Conservation (phyloP, 306 rosid genomes). For the Vigna radiata region DNA sequence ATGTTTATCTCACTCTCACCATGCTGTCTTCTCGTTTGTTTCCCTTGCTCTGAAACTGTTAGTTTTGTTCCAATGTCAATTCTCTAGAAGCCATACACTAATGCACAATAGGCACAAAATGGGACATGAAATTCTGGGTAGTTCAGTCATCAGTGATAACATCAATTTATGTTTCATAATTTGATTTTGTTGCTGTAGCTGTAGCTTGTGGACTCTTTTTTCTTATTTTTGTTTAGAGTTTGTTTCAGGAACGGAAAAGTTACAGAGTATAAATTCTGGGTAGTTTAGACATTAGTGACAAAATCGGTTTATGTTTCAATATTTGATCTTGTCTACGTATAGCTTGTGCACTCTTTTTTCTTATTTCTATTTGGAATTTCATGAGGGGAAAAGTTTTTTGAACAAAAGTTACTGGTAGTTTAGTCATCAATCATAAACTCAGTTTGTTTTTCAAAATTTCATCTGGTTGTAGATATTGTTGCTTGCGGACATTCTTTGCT, state of each 20-base stretch:
- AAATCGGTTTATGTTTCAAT: background rate
- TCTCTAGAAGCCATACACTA: background rate
- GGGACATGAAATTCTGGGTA: background rate
- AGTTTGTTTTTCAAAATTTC: background rate
- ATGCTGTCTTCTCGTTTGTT: too few relatives aligned
- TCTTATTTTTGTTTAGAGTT: background rate
- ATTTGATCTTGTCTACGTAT: constrained; percentile 16
- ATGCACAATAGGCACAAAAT: too few relatives aligned
- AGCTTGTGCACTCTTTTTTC: background rate
- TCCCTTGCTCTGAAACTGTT: background rate
- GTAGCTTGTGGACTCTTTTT: background rate
- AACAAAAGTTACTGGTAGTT: background rate
- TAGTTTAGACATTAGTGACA: background rate
- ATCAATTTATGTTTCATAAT: background rate
- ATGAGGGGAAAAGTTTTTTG: background rate
- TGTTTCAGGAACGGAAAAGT: constrained; percentile 20
- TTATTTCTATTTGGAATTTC: constrained; percentile 1
- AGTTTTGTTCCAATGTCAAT: background rate
- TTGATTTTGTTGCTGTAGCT: constrained; percentile 12
- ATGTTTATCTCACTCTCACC: too few relatives aligned
- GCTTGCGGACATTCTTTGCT: background rate
- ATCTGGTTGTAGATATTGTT: constrained; percentile 16
- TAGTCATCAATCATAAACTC: background rate
- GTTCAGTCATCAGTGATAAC: background rate
- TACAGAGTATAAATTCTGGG: constrained; percentile 5